These are phyloP conservation scores for Colletotrichum camelliae DNA, from an alignment of 2,329 filamentous ascomycete genomes.

Conservation along the genomic window DNA sequence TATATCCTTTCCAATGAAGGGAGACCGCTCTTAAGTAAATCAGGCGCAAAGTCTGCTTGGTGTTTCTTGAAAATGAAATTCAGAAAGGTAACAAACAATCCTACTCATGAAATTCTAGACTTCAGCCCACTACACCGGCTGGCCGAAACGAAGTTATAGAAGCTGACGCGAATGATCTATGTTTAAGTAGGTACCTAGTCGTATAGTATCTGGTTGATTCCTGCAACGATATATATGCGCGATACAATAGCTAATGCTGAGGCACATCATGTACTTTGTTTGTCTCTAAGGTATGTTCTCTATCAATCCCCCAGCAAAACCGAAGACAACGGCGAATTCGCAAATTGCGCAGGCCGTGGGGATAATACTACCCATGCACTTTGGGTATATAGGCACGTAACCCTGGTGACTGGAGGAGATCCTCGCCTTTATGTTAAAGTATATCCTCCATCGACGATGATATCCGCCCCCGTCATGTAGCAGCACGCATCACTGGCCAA, in stretches of 20 bases:
- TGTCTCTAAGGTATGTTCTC: background rate
- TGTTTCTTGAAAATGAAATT: background rate
- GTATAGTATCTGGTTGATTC: background rate
- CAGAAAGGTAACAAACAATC: background rate
- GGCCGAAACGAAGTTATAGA: background rate
- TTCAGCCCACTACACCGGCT: background rate
- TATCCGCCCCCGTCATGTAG: conserved; percentile 53
- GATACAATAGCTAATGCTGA: background rate
- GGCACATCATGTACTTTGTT: accelerated
- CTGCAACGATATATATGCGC: background rate
- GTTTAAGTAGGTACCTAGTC: background rate
- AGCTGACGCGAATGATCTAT: background rate
- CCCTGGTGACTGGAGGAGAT: background rate
- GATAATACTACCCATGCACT: background rate
- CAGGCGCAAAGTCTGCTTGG: background rate
- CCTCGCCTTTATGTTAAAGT: conserved; percentile 20
- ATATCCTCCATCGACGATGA: conserved; percentile 55
- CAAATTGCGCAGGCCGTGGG: background rate
- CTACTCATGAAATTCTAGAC: background rate
- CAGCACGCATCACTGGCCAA: conserved; percentile 50
- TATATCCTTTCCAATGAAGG: background rate
- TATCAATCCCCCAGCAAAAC: accelerated
- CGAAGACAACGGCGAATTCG: background rate
- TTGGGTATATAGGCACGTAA: too few relatives aligned
- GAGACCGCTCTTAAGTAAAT: background rate